These are phyloP conservation scores for Sarcocystis neurona DNA, from an alignment of 169 alveolate genomes.

Conservation along the genomic window DNA sequence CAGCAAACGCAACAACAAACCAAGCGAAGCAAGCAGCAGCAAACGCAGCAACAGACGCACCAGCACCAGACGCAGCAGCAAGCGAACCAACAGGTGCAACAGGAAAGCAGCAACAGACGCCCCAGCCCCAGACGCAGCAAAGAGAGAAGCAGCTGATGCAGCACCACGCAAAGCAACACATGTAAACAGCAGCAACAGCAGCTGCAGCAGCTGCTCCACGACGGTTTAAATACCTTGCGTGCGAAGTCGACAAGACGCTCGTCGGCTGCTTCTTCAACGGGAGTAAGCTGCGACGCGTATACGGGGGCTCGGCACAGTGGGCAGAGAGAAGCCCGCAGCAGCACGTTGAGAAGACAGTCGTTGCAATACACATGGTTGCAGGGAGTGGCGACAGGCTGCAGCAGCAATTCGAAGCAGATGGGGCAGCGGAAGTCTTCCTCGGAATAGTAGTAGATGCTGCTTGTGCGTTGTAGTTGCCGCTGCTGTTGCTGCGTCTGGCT, in stretches of 20 bases:
- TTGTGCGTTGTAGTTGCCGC: background rate
- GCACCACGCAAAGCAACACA: background rate
- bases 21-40: no score
- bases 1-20: no score
- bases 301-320: slow-evolving; percentile 47
- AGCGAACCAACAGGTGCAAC: background rate
- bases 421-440: slow-evolving; percentile 55
- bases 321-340: slow-evolving; percentile 29
- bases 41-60: background rate
- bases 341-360: slow-evolving; percentile 40
- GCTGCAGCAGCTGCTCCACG: no score
- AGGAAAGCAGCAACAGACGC: background rate
- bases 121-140: background rate
- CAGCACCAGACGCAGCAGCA: background rate
- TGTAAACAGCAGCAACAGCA: background rate
- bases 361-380: slow-evolving; percentile 47
- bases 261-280: background rate
- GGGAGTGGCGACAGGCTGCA: slow-evolving; percentile 46
- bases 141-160: background rate
- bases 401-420: slow-evolving; percentile 47
- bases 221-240: background rate
- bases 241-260: slow-evolving; percentile 33
- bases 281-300: slow-evolving; percentile 6
- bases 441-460: slow-evolving; percentile 12
- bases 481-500: background rate